Conservation (phyloP, 495 filamentous ascomycete species). For the Penicillium canariense region DNA sequence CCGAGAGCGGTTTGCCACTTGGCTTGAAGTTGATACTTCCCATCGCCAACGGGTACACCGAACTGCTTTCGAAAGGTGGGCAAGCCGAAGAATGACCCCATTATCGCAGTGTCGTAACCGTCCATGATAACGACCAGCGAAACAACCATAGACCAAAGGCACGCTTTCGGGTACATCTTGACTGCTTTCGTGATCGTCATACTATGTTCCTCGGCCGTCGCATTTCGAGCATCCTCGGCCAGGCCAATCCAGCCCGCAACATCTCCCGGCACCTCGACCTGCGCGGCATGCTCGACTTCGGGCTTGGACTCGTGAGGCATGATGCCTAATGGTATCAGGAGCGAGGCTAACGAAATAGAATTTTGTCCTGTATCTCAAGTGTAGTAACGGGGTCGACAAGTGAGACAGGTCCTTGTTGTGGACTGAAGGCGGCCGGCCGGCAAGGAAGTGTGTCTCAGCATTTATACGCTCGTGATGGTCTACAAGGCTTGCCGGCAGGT, state of each 20-base stretch:
- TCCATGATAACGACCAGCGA: slow-evolving; percentile 51
- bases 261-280: neutral
- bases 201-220: slow-evolving; percentile 38
- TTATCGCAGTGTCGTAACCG: slow-evolving; percentile 50
- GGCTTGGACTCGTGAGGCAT: neutral
- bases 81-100: slow-evolving; percentile 44
- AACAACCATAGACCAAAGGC: slow-evolving; percentile 47
- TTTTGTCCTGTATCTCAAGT: neutral
- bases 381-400: neutral
- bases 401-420: neutral
- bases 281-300: neutral
- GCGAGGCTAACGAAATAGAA: neutral
- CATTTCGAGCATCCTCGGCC: slow-evolving; percentile 32
- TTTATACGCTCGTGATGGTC: neutral
- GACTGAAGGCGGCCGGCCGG: neutral
- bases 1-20: slow-evolving; percentile 58
- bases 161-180: slow-evolving; percentile 51
- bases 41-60: slow-evolving; percentile 31
- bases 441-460: neutral
- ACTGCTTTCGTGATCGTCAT: slow-evolving; percentile 38
- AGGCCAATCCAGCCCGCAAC: slow-evolving; percentile 3
- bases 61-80: slow-evolving; percentile 61
- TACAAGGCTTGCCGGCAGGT: neutral
- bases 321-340: neutral
- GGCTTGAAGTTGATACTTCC: slow-evolving; percentile 32